A percentile compares a stretch with the other conserved stretches of the same genome.
phyloP scores from a whole-genome alignment of 1,284 basidiomycete genomes.

The Coriolopsis trogii region DNA sequence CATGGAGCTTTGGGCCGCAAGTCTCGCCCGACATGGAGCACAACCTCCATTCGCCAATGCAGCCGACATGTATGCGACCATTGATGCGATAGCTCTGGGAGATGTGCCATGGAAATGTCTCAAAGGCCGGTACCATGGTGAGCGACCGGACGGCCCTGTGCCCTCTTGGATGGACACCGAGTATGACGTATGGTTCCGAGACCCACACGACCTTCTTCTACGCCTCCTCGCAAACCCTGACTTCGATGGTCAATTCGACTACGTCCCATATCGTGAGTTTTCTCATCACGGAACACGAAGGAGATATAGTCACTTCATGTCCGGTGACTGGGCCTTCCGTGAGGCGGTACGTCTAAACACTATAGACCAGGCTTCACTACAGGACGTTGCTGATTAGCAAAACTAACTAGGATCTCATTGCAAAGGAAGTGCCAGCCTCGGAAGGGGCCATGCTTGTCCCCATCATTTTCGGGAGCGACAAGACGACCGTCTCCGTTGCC shows the following conservation, averaged over 20 bases:
- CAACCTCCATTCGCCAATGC: slow-evolving; percentile 3
- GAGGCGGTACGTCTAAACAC: slow-evolving; percentile 17
- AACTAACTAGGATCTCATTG: neutral
- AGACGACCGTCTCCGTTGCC: slow-evolving; percentile 14
- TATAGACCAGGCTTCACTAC: neutral
- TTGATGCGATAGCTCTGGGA: slow-evolving; percentile 12
- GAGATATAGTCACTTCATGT: slow-evolving; percentile 19
- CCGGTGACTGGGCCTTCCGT: slow-evolving; percentile 25
- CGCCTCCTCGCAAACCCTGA: slow-evolving; percentile 22
- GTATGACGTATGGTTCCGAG: slow-evolving; percentile 40
- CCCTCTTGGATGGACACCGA: slow-evolving; percentile 38
- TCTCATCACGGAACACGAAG: slow-evolving; percentile 2
- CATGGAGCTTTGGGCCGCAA: slow-evolving; percentile 8
- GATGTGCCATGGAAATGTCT: slow-evolving; percentile 16
- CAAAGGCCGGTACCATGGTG: slow-evolving; percentile 2
- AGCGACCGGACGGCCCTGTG: neutral
- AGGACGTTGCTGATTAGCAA: neutral
- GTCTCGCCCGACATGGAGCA: neutral
- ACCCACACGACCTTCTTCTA: slow-evolving; percentile 19
- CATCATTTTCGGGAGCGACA: slow-evolving; percentile 22
- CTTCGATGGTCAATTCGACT: slow-evolving; percentile 14
- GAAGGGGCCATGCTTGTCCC: neutral
- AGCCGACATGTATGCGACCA: slow-evolving; percentile 5
- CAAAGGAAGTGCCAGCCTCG: neutral
- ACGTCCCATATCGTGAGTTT: slow-evolving; percentile 14